phyloP scores from a whole-genome alignment of 106 monocot species.

The Allium sativum region DNA sequence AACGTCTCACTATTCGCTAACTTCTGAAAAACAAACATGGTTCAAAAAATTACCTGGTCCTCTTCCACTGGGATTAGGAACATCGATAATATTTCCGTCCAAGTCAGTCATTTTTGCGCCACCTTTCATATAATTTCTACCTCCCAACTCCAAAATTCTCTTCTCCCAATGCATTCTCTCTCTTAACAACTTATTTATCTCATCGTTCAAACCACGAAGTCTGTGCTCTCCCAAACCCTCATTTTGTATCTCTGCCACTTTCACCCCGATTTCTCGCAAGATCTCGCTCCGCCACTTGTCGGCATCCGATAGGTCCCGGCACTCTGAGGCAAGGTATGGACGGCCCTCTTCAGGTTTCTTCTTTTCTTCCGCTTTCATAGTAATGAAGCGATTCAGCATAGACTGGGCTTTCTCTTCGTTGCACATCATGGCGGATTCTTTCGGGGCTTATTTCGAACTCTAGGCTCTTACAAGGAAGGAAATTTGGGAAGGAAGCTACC shows the following conservation, averaged over 20 bases:
- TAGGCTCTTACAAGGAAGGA: neutral
- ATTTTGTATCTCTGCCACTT: constrained; percentile 94
- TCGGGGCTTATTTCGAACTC: no score
- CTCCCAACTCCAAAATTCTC: constrained; percentile 83
- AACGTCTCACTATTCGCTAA: no score
- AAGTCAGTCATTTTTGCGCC: constrained; percentile 86
- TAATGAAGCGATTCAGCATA: constrained; percentile 93
- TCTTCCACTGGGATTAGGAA: constrained; percentile 85
- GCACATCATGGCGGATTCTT: constrained; percentile 47
- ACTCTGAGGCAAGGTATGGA: constrained; percentile 87
- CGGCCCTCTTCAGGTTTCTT: constrained; percentile 90
- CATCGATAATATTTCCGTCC: constrained; percentile 85
- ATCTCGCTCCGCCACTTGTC: constrained; percentile 87
- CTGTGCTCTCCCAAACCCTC: constrained; percentile 95
- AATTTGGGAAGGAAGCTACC: neutral
- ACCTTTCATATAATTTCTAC: constrained; percentile 47
- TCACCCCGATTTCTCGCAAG: constrained; percentile 81
- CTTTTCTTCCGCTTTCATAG: constrained; percentile 99
- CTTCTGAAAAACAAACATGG: no score
- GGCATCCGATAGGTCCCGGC: constrained; percentile 96
- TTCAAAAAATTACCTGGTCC: constrained; percentile 25
- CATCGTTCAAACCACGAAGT: constrained; percentile 90
- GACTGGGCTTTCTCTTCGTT: constrained; percentile 99
- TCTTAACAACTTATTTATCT: constrained; percentile 95
- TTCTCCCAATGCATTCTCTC: constrained; percentile 88